A percentile compares a stretch with the other conserved stretches of the same genome.
Conservation (phyloP, 768 basidiomycete genomes). For the Phallus indusiatus region DNA sequence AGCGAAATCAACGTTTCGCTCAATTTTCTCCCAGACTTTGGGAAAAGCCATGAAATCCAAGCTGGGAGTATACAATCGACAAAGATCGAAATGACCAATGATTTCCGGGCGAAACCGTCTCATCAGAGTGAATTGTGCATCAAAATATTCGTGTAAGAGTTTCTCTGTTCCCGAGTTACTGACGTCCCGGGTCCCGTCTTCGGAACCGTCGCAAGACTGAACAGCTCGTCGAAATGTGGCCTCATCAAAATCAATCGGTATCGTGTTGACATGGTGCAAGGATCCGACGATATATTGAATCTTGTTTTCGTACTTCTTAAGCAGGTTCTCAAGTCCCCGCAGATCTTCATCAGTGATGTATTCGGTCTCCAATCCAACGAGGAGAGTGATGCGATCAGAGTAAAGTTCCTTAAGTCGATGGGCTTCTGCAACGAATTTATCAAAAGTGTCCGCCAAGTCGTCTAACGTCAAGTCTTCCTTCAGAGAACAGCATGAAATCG, state of each 20-base stretch:
- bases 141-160: conserved; percentile 69
- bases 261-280: conserved; percentile 79
- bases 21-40: conserved; percentile 51
- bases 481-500: conserved; percentile 10
- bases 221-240: conserved; percentile 59
- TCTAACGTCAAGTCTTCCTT: conserved; percentile 48
- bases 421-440: conserved; percentile 68
- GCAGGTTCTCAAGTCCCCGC: conserved; percentile 40
- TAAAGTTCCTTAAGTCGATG: conserved; percentile 61
- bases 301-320: conserved; percentile 35
- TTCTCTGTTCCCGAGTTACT: conserved; percentile 27
- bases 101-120: conserved; percentile 71
- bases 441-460: conserved; percentile 55
- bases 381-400: conserved; percentile 54
- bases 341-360: conserved; percentile 67
- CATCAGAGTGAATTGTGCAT: conserved; percentile 71
- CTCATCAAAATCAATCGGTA: conserved; percentile 89
- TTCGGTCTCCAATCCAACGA: conserved; percentile 92
- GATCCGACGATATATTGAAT: conserved; percentile 91
- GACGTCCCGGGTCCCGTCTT: conserved; percentile 29
- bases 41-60: conserved; percentile 48
- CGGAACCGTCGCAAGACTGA: neutral
- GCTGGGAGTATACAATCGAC: conserved; percentile 70
- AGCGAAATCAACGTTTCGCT: conserved; percentile 66
- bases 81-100: conserved; percentile 90